Evolutionary conservation across 2,329 filamentous ascomycete genomes (phyloP), one percentile per base, ranked within the genome.

Genomic region (Pseudogymnoascus sp.): DNA sequence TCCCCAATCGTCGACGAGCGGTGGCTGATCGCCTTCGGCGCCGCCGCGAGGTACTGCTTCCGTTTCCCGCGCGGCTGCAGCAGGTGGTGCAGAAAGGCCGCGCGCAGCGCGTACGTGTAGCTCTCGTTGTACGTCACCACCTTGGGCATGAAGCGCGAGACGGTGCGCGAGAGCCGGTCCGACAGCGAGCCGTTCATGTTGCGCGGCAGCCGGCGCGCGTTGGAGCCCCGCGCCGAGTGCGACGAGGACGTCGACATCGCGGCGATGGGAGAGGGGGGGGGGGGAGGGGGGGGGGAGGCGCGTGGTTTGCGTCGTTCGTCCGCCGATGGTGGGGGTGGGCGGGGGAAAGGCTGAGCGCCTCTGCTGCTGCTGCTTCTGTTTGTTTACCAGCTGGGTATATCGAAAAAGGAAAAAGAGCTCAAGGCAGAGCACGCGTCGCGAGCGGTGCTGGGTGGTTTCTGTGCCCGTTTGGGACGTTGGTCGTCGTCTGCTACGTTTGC

Each of bases 31-130:
- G 84, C 83, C 70, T 85, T 87, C 60, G 87, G 83, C 73, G 77
- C 79, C 10, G 86, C 77, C 2, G 36, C 36, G 44, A 95, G 86
- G 82, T 92, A 96, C 78, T 96, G 91, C 72, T 93, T 90, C 73
- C 91, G 86, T 77, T 93, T 95, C 71, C 90, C 84, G 72, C 92
- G 90, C 67, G 95, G 93, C 74, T 96, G 92, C 62, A 99, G 83
- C 50, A 97, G 87, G 76, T 99, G 96, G 76, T 93, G 84, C 64
- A 99, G 88, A 76, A 91, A 97, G 69, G 93, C 93, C 69, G 90
- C 87, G 67, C 95, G 89, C 63, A 99, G 85, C 70, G 93, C 92
- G 77, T 91, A 96, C 67, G 87, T 89, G 78, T 96, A 96, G 73
- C 91, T 93, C 77, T 97, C 91, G 70, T 96, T 89, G 74, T 85